These are phyloP conservation scores for Chalciporus piperatus DNA, from an alignment of 768 basidiomycete genomes.

Conservation along the genomic window DNA sequence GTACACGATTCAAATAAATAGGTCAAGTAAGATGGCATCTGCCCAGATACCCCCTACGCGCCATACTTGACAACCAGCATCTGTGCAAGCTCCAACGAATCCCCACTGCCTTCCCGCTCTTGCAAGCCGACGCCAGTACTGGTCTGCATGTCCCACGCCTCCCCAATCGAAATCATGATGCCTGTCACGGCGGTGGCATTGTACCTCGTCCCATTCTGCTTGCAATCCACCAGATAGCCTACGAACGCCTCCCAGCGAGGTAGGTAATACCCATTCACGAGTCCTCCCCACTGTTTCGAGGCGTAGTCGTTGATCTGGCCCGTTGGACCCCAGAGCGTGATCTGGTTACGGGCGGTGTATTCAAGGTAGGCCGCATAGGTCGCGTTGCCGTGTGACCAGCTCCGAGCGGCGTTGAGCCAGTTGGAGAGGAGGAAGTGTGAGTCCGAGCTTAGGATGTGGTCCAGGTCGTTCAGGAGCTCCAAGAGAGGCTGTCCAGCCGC, in stretches of 20 bases:
- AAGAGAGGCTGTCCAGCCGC: slow-evolving; percentile 29
- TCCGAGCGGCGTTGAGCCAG: slow-evolving; percentile 36
- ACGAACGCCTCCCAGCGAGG: slow-evolving; percentile 37
- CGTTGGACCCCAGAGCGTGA: slow-evolving; percentile 42
- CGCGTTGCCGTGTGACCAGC: slow-evolving; percentile 28
- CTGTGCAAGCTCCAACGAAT: slow-evolving; percentile 21
- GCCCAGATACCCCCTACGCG: no score
- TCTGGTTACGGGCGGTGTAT: slow-evolving; percentile 40
- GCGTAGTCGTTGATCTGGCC: slow-evolving; percentile 43
- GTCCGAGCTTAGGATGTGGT: slow-evolving; percentile 32
- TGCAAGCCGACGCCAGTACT: slow-evolving; percentile 10
- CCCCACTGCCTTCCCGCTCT: slow-evolving; percentile 12
- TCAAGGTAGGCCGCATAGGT: slow-evolving; percentile 36
- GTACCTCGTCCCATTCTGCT: slow-evolving; percentile 28
- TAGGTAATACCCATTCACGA: slow-evolving; percentile 37
- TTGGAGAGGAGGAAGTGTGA: slow-evolving; percentile 32
- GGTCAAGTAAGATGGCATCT: no score
- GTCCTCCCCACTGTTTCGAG: slow-evolving; percentile 42
- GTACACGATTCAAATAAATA: no score
- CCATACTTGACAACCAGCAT: slow-evolving; percentile 13
- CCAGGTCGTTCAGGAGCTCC: slow-evolving; percentile 33
- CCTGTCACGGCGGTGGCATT: slow-evolving; percentile 23
- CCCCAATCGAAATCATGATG: slow-evolving; percentile 33
- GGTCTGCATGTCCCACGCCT: slow-evolving; percentile 27
- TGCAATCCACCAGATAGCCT: slow-evolving; percentile 29